These are phyloP conservation scores for Lotus japonicus DNA, from an alignment of 306 rosid species.

Conservation along the genomic window DNA sequence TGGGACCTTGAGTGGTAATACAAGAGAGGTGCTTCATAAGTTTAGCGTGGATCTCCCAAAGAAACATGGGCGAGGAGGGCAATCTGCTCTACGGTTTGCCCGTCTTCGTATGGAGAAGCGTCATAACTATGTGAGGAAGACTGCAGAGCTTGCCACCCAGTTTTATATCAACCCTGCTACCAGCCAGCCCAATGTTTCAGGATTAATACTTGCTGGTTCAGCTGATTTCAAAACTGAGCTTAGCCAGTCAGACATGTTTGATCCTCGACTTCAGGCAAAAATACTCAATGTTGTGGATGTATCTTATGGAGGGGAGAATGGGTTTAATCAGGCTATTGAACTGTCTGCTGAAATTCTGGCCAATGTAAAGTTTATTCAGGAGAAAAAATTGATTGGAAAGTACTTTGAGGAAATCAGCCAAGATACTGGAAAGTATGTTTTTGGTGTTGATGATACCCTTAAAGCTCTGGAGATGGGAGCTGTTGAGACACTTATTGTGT, in stretches of 20 bases:
- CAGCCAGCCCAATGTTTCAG: slow-evolving; percentile 88
- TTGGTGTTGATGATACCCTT: slow-evolving; percentile 84
- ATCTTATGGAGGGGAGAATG: slow-evolving; percentile 87
- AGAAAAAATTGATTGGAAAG: slow-evolving; percentile 79
- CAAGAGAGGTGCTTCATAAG: slow-evolving; percentile 83
- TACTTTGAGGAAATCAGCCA: slow-evolving; percentile 94
- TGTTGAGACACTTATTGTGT: slow-evolving; percentile 81
- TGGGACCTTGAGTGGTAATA: slow-evolving; percentile 86
- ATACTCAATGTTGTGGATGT: slow-evolving; percentile 84
- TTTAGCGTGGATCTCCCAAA: slow-evolving; percentile 86
- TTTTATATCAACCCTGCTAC: slow-evolving; percentile 78
- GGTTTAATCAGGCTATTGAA: slow-evolving; percentile 87
- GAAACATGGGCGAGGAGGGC: slow-evolving; percentile 95
- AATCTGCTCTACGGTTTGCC: slow-evolving; percentile 84
- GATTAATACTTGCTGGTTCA: slow-evolving; percentile 82
- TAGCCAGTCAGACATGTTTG: slow-evolving; percentile 95
- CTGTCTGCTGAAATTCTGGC: slow-evolving; percentile 74
- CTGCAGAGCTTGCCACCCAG: slow-evolving; percentile 93
- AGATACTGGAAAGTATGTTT: slow-evolving; percentile 92
- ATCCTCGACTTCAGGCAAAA: slow-evolving; percentile 81
- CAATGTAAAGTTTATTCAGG: slow-evolving; percentile 88
- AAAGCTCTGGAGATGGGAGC: slow-evolving; percentile 91
- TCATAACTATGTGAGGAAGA: slow-evolving; percentile 85
- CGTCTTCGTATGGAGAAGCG: slow-evolving; percentile 98
- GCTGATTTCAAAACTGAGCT: slow-evolving; percentile 94